phyloP scores from a whole-genome alignment of 352 stramenopile genomes.

The Globisporangium radiosum region DNA sequence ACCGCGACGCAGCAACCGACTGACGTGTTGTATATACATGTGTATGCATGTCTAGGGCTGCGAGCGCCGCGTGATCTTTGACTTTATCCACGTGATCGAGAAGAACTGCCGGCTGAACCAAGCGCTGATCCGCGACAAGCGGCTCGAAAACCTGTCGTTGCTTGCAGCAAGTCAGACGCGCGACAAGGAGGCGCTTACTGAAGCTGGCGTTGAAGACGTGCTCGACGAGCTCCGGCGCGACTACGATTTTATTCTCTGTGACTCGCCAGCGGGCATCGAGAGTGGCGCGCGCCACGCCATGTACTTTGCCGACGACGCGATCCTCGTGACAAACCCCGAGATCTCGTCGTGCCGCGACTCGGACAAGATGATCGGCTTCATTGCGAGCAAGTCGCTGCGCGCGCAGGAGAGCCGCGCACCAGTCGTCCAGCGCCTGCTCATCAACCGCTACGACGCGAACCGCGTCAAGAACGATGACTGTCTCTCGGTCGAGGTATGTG shows the following conservation, averaged over 20 bases:
- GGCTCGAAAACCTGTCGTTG: conserved; percentile 74
- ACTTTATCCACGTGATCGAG: conserved; percentile 93
- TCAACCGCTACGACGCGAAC: conserved; percentile 90
- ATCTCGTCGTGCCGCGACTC: conserved; percentile 90
- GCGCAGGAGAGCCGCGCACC: conserved; percentile 70
- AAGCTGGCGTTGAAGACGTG: conserved; percentile 81
- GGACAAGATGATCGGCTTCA: conserved; percentile 96
- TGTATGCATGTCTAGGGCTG: conserved; percentile 28
- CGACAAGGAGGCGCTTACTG: conserved; percentile 88
- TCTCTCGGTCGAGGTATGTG: conserved; percentile 71
- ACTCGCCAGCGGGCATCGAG: conserved; percentile 89
- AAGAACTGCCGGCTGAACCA: conserved; percentile 87
- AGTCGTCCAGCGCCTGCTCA: conserved; percentile 81
- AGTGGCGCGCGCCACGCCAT: conserved; percentile 86
- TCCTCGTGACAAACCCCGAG: conserved; percentile 93
- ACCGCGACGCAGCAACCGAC: too few species aligned
- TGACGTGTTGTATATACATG: too few species aligned
- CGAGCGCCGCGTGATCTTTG: conserved; percentile 92
- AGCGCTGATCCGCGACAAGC: conserved; percentile 89
- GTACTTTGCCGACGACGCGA: conserved; percentile 91
- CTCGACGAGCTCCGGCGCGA: conserved; percentile 74
- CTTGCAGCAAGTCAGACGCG: conserved; percentile 87
- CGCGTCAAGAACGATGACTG: conserved; percentile 87
- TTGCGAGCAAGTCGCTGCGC: conserved; percentile 83
- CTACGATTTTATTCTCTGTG: conserved; percentile 90